Base-by-base conservation (phyloP, 305 asterid species). In the Coffea humblotiana region DNA sequence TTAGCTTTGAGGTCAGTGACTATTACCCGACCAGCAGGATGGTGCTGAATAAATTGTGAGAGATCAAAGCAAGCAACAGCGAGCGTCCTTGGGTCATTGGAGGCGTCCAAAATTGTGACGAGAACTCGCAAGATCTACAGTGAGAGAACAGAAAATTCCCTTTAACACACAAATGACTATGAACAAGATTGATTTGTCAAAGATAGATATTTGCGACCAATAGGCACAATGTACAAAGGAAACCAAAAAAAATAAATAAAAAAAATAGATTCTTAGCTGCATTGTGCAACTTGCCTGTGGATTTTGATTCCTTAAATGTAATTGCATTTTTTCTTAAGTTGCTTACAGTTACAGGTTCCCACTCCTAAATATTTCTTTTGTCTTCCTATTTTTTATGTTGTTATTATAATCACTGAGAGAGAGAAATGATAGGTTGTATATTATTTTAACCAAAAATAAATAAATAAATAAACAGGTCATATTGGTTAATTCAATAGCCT, bases 51-150 rank as follows among this genome's bases (percentile, higher is more conserved):
- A 90, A 95, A 93, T 84, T 93, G 99, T 45, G 99, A 92, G 65
- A 95, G 90, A 85, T 95, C 99, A 78, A 84, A 92, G 86, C 97
- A 95, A 73, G 98, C 98, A 71, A 95, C 99, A 16, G 97, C 97
- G 1, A 95, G 98, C 43, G 96, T 88, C 83, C 97, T 89, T 37
- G 96, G 88, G 86, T 92, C 99, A 43, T 76, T 83, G 49, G 99
- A 92, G 35, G 98, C 86, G 86, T 95, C 99, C 93, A 95, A 77
- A 68, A 95, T 90, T 54, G 98, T 95, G 82, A 95, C 76, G 78
- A 93, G 91, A 80, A 93, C 98, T 87, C 98, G 86, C 58, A 95
- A 86, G 72, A 95, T 92, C 99, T 95, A 94, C 74, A 78, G 69
- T 37, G 72, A 71, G 32, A 58, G 27, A 56, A 25, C 3, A 32